Conservation (phyloP, 345 rosid species). For the Odontarrhena argentea region DNA sequence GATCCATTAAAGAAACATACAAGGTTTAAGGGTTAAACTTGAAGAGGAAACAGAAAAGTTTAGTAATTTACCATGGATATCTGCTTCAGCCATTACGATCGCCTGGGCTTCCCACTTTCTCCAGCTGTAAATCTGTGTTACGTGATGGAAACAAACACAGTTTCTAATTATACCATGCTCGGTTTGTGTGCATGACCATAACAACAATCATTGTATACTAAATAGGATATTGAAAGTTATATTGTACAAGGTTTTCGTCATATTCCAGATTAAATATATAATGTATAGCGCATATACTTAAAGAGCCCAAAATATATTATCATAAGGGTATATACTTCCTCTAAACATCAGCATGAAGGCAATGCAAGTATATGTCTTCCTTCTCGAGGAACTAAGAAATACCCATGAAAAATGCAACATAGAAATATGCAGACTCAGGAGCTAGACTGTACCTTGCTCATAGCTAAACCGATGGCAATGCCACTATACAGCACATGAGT, state of each 20-base stretch:
- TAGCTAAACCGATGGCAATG: constrained; percentile 83
- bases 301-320: not conserved
- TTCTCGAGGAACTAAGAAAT: not conserved
- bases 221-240: not conserved
- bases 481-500: constrained; percentile 92
- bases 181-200: not conserved
- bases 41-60: constrained; percentile 1
- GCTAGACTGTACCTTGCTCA: constrained; percentile 74
- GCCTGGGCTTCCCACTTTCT: constrained; percentile 86
- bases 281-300: constrained; percentile 4
- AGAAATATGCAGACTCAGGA: constrained; percentile 20
- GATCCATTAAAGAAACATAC: constrained; percentile 15
- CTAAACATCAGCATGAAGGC: not conserved
- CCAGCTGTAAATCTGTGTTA: constrained; percentile 84
- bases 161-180: constrained; percentile 13
- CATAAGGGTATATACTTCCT: not conserved
- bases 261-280: constrained; percentile 2
- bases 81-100: constrained; percentile 53
- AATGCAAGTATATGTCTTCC: not conserved
- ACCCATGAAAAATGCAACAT: constrained; percentile 4
- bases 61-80: constrained; percentile 54
- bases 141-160: constrained; percentile 25
- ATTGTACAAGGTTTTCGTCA: not conserved
- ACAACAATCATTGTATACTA: not conserved
- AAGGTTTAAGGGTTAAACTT: not conserved